These are phyloP conservation scores for Anthracocystis panici-leucophaei DNA, from an alignment of 1,284 basidiomycete genomes.

Conservation along the genomic window DNA sequence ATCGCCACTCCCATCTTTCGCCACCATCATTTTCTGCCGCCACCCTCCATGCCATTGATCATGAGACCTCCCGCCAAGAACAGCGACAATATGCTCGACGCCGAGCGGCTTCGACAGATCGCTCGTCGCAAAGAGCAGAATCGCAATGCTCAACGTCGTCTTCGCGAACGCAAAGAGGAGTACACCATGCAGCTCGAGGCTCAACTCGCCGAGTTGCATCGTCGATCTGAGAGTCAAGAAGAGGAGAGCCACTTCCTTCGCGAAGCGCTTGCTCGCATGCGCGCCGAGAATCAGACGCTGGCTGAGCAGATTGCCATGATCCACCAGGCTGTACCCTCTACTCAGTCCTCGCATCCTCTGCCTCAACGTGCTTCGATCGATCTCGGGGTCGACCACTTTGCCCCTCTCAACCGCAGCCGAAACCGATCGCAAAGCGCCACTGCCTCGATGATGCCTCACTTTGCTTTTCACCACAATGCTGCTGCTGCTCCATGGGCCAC, in stretches of 20 bases:
- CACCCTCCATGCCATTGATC: conserved; percentile 24
- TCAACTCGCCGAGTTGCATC: conserved; percentile 47
- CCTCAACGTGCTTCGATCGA: conserved; percentile 43
- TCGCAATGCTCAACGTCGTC: conserved; percentile 51
- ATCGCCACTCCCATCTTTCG: not conserved
- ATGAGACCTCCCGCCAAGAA: conserved; percentile 26
- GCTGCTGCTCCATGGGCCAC: conserved; percentile 33
- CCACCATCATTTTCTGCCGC: not conserved
- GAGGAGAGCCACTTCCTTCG: conserved; percentile 46
- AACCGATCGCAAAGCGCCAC: conserved; percentile 45
- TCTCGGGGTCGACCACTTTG: conserved; percentile 31
- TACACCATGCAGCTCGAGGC: conserved; percentile 53
- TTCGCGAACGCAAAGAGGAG: conserved; percentile 53
- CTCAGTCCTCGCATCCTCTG: conserved; percentile 36
- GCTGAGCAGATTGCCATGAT: conserved; percentile 42
- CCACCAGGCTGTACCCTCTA: conserved; percentile 37
- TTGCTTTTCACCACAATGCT: conserved; percentile 12
- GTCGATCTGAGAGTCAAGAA: conserved; percentile 48
- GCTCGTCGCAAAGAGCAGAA: conserved; percentile 56
- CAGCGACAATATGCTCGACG: conserved; percentile 33
- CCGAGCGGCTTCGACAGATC: conserved; percentile 48
- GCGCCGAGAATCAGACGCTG: conserved; percentile 43
- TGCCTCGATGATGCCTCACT: conserved; percentile 26
- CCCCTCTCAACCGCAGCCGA: conserved; percentile 22
- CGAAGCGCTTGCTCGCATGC: conserved; percentile 48